Evolutionary conservation across 805 yeast species (phyloP), one percentile per base, ranked within the genome.

Genomic region (Candida insectalens): DNA sequence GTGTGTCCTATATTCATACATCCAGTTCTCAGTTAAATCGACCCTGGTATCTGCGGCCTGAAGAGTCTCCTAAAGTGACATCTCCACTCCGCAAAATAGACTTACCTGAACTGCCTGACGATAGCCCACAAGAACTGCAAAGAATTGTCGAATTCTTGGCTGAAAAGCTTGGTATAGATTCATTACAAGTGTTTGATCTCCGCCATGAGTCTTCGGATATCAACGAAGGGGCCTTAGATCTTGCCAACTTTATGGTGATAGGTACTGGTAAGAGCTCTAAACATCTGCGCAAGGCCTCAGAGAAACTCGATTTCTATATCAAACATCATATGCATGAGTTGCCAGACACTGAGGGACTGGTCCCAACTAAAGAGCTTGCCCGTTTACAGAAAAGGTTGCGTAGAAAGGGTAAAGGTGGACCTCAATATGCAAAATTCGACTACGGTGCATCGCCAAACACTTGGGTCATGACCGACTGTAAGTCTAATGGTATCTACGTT

Each of bases 381-480:
- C 67, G 65, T 37, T 62, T 63, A 36, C 67, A 63, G 37, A 67
- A 72, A 35, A 57, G 83, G 38, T 50, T 76, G 38, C 65, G 64
- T 26, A 69, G 68, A 32, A 62, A 74, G 41, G 76, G 78, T 25
- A 61, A 73, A 35, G 72, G 72, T 46, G 60, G 65, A n/a, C 64
- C 63, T 12, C 68, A 69, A 12, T 62, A 67, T 33, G 66, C 76
- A 1, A 72, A 72, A 43, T 69, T 69, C 37, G 74, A 69, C 36
- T 77, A 70, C 45, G 81, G 83, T 12, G 57, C 60, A 9, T 44
- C 63, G 5, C 64, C 76, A 4, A 85, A 84, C 45, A 71, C 83
- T 18, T 88, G 97, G 97, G 74, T 83, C 16, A 74, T 83, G 70
- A 62, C 87, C 31, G 85, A 84, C 45, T 69, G 84, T 32, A 62